Evolutionary conservation across 371 early-diverging fungal species (phyloP).

Genomic region (Syncephalis fuscata): DNA sequence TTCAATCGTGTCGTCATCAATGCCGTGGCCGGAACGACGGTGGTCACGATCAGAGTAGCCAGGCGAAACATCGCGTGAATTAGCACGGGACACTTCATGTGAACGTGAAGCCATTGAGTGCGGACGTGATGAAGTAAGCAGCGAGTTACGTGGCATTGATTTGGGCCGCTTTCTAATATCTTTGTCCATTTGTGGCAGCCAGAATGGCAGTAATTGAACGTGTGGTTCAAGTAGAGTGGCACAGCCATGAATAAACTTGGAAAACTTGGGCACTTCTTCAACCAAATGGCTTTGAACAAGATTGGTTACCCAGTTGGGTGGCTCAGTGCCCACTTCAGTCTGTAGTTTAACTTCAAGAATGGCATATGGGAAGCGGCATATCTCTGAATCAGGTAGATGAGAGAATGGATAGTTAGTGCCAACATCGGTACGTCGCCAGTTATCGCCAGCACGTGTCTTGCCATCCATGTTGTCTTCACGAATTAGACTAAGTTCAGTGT

Average conservation of each 20-base stretch:
- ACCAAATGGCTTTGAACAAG: conserved; percentile 81
- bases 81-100: conserved; percentile 1
- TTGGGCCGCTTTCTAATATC: conserved; percentile 65
- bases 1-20: too few species aligned
- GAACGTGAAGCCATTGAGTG: background rate
- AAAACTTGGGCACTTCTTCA: conserved; percentile 95
- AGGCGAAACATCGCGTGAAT: background rate
- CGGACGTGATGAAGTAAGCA: background rate
- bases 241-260: conserved; percentile 96
- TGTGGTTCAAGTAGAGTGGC: conserved; percentile 74
- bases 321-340: conserved; percentile 66
- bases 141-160: too few species aligned
- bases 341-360: conserved; percentile 98
- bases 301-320: conserved; percentile 92
- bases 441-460: conserved; percentile 49
- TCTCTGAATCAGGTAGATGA: conserved; percentile 65
- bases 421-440: conserved; percentile 94
- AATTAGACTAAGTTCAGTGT: conserved; percentile 95
- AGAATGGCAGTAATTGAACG: conserved; percentile 91
- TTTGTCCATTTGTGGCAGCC: conserved; percentile 91
- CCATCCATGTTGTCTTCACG: conserved; percentile 88
- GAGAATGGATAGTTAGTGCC: conserved; percentile 87
- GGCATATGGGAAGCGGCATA: conserved; percentile 92
- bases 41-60: too few species aligned
- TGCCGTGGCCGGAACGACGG: too few species aligned